These are phyloP conservation scores for Lactifluus piperatus DNA, from an alignment of 768 basidiomycete genomes.

Conservation along the genomic window DNA sequence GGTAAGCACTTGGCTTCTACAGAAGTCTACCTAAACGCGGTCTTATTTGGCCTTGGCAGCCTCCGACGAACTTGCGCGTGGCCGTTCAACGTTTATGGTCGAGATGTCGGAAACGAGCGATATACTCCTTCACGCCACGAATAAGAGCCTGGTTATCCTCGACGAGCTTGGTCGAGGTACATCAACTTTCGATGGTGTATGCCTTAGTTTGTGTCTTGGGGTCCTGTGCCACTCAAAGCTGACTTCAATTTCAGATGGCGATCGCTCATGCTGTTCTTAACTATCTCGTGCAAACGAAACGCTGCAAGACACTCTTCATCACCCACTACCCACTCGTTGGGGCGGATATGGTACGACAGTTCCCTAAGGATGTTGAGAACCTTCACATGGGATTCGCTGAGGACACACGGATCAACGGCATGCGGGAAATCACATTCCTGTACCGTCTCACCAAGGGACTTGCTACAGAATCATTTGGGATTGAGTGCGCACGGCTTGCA, in stretches of 20 bases:
- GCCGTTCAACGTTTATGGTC: slow-evolving; percentile 94
- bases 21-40: background rate
- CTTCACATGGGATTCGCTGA: slow-evolving; percentile 82
- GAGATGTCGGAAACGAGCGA: slow-evolving; percentile 93
- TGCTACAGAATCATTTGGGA: slow-evolving; percentile 79
- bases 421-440: slow-evolving; percentile 77
- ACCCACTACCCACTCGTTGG: slow-evolving; percentile 91
- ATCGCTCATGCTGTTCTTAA: slow-evolving; percentile 78
- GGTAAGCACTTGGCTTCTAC: slow-evolving; percentile 35
- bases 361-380: slow-evolving; percentile 57
- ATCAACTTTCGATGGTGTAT: slow-evolving; percentile 78
- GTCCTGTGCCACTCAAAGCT: slow-evolving; percentile 23
- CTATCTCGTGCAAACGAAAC: slow-evolving; percentile 48
- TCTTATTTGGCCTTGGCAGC: slow-evolving; percentile 35
- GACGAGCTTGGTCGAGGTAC: slow-evolving; percentile 91
- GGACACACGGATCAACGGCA: slow-evolving; percentile 60
- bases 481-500: slow-evolving; percentile 87
- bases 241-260: slow-evolving; percentile 53
- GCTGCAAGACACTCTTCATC: slow-evolving; percentile 81
- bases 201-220: slow-evolving; percentile 4
- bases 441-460: slow-evolving; percentile 69
- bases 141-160: slow-evolving; percentile 75
- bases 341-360: slow-evolving; percentile 49
- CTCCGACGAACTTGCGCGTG: slow-evolving; percentile 77
- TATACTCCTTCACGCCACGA: slow-evolving; percentile 69